Evolutionary conservation across 192 early-diverging fungal genomes (phyloP), one percentile per base, ranked within the genome.

Genomic region (Hyaloraphidium curvatum): DNA sequence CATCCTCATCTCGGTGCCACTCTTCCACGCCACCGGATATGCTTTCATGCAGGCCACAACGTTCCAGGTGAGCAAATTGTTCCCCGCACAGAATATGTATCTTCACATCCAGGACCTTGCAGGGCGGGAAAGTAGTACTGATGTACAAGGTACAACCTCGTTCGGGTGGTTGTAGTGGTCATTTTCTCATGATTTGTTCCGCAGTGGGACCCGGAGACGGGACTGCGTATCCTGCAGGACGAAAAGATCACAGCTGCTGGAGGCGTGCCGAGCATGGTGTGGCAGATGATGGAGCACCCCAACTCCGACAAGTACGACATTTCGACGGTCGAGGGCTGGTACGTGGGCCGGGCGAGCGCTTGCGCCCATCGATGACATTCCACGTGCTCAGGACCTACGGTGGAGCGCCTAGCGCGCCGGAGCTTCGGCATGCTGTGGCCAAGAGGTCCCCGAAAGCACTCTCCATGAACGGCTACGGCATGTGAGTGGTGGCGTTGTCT

Each of bases 21-120:
- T 58, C 16, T 58, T 58, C 33, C 60, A 58, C 55, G 50, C 31
- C 16, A 58, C 55, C 26, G 54, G 54, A 9, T 55, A 55, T 22
- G 33, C 37, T 9, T 11, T 55, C n/a, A 55, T 50, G 31, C 27
- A 17, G 14, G 16, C 22, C 17, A 22, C n/a, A 4, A n/a, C 30
- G 37, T n/a, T n/a, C n/a, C n/a, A n/a, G n/a, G n/a, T n/a, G n/a
- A n/a, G n/a, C n/a, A n/a, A n/a, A n/a, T n/a, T n/a, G n/a, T n/a
- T n/a, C n/a, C n/a, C n/a, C n/a, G n/a, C n/a, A n/a, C n/a, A n/a
- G n/a, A n/a, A n/a, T n/a, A n/a, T n/a, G n/a, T n/a, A n/a, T n/a
- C n/a, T n/a, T n/a, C n/a, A n/a, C n/a, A n/a, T n/a, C n/a, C n/a
- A n/a, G n/a, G n/a, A n/a, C n/a, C n/a, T 11, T 50, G 21, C 5